Evolutionary conservation across 2,329 filamentous ascomycete species (phyloP).

Genomic region (Geosmithia flava): DNA sequence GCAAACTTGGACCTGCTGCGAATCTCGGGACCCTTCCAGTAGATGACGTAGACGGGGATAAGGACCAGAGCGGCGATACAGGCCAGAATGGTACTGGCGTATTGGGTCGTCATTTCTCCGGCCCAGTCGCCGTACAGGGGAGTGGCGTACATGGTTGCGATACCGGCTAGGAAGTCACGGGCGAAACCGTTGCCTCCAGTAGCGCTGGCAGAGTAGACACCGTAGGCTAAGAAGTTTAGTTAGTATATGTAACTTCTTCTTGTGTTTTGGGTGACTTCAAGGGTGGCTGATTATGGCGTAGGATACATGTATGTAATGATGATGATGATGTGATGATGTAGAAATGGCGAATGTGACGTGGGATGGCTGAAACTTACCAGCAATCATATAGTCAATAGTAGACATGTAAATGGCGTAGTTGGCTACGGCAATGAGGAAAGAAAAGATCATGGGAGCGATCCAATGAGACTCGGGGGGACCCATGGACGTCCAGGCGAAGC

Average conservation of each 20-base stretch:
- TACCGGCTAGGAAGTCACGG: slow-evolving; percentile 59
- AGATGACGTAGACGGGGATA: slow-evolving; percentile 4
- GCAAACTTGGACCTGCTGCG: slow-evolving; percentile 6
- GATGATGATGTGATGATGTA: too few species aligned
- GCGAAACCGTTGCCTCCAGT: slow-evolving; percentile 67
- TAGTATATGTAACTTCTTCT: too few species aligned
- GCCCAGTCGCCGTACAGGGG: slow-evolving; percentile 50
- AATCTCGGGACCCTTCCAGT: slow-evolving; percentile 6
- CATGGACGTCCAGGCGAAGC: slow-evolving; percentile 56
- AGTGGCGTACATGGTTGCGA: slow-evolving; percentile 53
- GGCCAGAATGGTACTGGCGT: slow-evolving; percentile 1
- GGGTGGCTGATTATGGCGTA: too few species aligned
- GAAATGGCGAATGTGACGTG: too few species aligned
- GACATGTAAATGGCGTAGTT: slow-evolving; percentile 67
- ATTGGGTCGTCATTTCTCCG: slow-evolving; percentile 1
- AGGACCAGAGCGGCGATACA: not conserved
- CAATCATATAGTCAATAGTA: slow-evolving; percentile 64
- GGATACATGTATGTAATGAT: too few species aligned
- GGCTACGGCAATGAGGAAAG: slow-evolving; percentile 54
- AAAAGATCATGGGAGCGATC: slow-evolving; percentile 55
- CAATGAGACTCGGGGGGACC: slow-evolving; percentile 48
- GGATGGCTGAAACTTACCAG: not conserved
- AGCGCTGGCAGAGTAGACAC: slow-evolving; percentile 58
- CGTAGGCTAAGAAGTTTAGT: slow-evolving; percentile 45
- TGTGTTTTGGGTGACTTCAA: too few species aligned